Evolutionary conservation across 441 rosid genomes (phyloP).

Genomic region (Corymbia citriodora): DNA sequence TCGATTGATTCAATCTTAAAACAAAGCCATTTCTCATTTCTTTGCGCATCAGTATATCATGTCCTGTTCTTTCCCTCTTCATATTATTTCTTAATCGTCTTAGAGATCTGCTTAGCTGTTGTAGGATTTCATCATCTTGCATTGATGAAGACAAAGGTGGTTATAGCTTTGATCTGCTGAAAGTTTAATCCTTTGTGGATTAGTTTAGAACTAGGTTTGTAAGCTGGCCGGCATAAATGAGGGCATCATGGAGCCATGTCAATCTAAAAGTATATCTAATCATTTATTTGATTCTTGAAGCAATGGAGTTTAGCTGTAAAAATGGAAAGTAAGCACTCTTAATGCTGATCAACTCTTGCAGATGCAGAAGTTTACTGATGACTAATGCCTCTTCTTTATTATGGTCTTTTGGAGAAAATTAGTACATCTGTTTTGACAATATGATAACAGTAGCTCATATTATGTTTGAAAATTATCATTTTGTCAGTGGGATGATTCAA

Average conservation of each 20-base stretch:
- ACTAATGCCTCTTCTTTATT: not conserved
- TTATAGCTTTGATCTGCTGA: not conserved
- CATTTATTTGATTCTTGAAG: not conserved
- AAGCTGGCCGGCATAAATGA: not conserved
- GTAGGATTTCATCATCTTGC: not conserved
- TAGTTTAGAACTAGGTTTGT: not conserved
- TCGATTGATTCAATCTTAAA: not conserved
- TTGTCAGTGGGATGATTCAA: conserved; percentile 43
- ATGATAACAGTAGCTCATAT: not conserved
- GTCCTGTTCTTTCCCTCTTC: not conserved
- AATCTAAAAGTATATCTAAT: not conserved
- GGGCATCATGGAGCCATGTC: not conserved
- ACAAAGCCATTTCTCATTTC: not conserved
- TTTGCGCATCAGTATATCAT: not conserved
- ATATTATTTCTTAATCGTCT: not conserved
- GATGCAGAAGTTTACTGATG: not conserved
- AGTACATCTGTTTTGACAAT: not conserved
- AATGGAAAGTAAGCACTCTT: not conserved
- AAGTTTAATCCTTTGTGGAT: not conserved
- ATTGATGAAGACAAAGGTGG: not conserved
- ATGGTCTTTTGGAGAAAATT: not conserved
- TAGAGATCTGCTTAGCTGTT: not conserved
- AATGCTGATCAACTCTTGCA: not conserved
- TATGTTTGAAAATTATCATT: not conserved
- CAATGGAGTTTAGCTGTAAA: not conserved